A percentile compares a stretch with the other conserved stretches of the same genome.
Conservation (phyloP, 495 filamentous ascomycete species). For the Astrothelium subdiscretum region DNA sequence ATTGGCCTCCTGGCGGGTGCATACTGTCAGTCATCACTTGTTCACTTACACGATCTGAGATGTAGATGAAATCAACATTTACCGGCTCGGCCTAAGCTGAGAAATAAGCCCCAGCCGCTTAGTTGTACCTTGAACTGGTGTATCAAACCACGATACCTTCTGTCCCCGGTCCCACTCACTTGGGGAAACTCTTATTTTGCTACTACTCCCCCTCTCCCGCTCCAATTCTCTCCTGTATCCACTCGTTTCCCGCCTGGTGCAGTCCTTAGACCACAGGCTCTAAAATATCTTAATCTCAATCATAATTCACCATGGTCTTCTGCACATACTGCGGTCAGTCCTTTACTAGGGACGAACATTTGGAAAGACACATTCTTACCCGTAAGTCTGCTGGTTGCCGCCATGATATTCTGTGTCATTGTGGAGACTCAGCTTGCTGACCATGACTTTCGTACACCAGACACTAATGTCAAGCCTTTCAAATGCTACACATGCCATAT, state of each 20-base stretch:
- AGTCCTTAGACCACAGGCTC: neutral
- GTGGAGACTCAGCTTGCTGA: constrained; percentile 6
- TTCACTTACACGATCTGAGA: neutral
- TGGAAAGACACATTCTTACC: constrained; percentile 49
- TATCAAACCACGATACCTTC: neutral
- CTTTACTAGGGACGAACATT: constrained; percentile 56
- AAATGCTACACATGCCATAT: constrained; percentile 48
- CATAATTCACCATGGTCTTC: constrained; percentile 35
- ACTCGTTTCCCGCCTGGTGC: neutral
- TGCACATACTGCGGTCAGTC: constrained; percentile 53
- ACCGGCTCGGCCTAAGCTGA: neutral
- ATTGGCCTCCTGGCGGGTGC: constrained; percentile 3
- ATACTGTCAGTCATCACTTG: neutral
- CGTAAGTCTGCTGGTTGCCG: constrained; percentile 35
- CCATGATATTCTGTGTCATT: neutral
- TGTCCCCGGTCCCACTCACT: neutral
- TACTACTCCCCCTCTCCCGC: neutral
- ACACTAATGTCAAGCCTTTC: constrained; percentile 56
- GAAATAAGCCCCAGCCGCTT: constrained; percentile 3
- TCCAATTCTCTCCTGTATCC: neutral
- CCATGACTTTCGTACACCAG: constrained; percentile 23
- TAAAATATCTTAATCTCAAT: neutral
- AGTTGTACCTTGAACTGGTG: neutral
- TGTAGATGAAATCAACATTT: constrained; percentile 1
- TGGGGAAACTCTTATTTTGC: neutral